Evolutionary conservation across 257 asterid genomes (phyloP), one percentile per base, ranked within the genome.

Genomic region (Mentha longifolia): DNA sequence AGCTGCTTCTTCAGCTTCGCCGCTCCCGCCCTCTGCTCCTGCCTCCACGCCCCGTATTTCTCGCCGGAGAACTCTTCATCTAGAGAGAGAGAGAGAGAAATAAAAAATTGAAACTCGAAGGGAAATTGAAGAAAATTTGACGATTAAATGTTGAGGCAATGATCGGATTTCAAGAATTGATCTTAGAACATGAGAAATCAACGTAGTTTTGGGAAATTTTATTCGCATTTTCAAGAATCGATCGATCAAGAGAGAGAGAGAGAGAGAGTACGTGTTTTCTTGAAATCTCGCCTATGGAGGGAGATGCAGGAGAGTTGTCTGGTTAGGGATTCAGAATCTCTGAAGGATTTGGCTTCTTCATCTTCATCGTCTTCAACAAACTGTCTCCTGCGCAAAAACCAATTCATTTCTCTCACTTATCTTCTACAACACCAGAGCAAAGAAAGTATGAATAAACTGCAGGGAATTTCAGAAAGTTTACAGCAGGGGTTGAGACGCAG

Each of bases 1-100:
- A 91, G 86, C 78, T 78, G 96, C 68, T 88, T 89, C 84, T 86
- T 87, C 49, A 89, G 86, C 84, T 68, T 86, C 12, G 91, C 87
- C 47, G 88, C 89, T 64, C 87, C 84, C 11, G 41, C 80, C 67
- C 76, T 93, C 81, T 88, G 95, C 31, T 83, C 96, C 70, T 74
- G 87, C 81, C 85, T 85, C 95, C 96, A 89, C 19, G 76, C 47
- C 30, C 96, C 91, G 46, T 80, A 82, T 60, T 77, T 84, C 33
- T 75, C 92, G 51, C 84, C 64, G 33, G 82, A 78, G 6, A 71
- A 69, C 30, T 86, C 87, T 66, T 83, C 84, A 9, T 78, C 96
- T 55, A 60, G 28, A n/a, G 6, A 5, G 39, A 35, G 39, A 28
- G 39, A 35, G 3, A 35, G 6, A 35, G 3, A 35, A 7, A 35